Percentiles rank a stretch among this genome's conserved stretches.
Conservation (phyloP, 2,329 filamentous ascomycete genomes). For the Fusarium clavum region DNA sequence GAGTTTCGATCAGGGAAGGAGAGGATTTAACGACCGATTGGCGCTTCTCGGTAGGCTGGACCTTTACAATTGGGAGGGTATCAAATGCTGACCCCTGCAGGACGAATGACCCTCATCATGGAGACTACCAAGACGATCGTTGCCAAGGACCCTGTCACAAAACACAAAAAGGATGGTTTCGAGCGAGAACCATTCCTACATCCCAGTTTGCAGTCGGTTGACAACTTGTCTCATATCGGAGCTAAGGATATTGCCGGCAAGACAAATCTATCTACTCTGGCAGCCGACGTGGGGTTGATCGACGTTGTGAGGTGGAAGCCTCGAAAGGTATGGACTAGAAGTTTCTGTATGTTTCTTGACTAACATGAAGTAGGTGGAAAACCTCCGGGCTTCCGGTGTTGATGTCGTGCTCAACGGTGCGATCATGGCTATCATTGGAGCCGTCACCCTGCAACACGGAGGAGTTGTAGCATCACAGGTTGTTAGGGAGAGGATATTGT, state of each 20-base stretch:
- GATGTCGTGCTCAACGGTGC: conserved; percentile 80
- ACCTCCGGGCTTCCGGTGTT: conserved; percentile 78
- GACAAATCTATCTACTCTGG: conserved; percentile 74
- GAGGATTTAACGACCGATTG: conserved; percentile 93
- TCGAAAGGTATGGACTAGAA: conserved; percentile 69
- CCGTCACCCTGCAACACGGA: conserved; percentile 88
- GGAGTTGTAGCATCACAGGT: conserved; percentile 80
- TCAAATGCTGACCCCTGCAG: conserved; percentile 40
- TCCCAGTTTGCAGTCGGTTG: conserved; percentile 76
- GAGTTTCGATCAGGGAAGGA: conserved; percentile 94
- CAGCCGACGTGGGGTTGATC: conserved; percentile 75
- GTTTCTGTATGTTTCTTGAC: background rate
- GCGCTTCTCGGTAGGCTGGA: conserved; percentile 79
- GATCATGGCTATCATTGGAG: conserved; percentile 87
- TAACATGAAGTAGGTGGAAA: conserved; percentile 62
- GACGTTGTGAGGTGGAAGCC: conserved; percentile 91
- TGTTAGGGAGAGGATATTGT: conserved; percentile 80
- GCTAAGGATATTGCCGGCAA: conserved; percentile 73
- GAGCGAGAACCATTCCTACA: conserved; percentile 76
- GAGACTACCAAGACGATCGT: conserved; percentile 55
- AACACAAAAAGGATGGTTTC: conserved; percentile 55
- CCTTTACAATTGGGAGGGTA: background rate
- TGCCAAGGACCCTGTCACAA: conserved; percentile 48
- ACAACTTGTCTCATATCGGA: conserved; percentile 73
- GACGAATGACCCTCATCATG: conserved; percentile 54